Base-by-base conservation (phyloP, 768 basidiomycete species). In the Harrya chromipes region DNA sequence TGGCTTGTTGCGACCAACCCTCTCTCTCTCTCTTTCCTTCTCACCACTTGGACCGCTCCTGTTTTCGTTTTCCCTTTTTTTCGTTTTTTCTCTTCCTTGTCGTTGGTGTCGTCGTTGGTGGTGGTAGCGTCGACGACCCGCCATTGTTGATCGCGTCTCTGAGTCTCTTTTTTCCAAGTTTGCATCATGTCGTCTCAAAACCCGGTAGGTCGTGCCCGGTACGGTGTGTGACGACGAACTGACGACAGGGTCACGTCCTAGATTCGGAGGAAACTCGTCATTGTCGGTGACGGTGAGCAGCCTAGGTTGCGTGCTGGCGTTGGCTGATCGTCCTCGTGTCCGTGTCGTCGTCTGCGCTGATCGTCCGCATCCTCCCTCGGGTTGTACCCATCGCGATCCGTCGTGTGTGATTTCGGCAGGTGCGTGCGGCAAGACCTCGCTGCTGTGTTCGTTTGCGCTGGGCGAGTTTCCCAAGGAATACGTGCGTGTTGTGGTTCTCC, bases 381-480 rank as follows among this genome's bases (percentile, higher is more conserved):
- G 43, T 17, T 2, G 26, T 3, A 7, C 26, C 26, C 2, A 27
- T 10, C 26, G 7, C 10, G 26, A 10, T 27, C 5, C 8, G 16
- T 17, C 23, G 17, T 11, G 36, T 37, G 36, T 34, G 44, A 36
- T 36, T 17, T 23, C 34, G 34, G 11, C 39, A 90, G 88, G 89
- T 74, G 95, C 95, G 54, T 97, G 94, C 63, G 95, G 97, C 62
- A 99, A 99, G 79, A 94, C 93, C 17, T 92, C 89, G 43, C 72
- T 95, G 40, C 70, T 95, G 29, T 91, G 86, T 64, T 92, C 92
- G 11, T 97, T 97, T 68, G 90, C 91, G 9, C 80, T 94, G 33
- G 94, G 93, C 53, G 90, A 94, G 71, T 97, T 97, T 62, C 94
- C 93, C 34, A 89, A 89, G 68, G 91, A 95, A 85, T 97, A 97